These are phyloP conservation scores for Amoebophrya sp. DNA, from an alignment of 169 alveolate genomes.

Conservation along the genomic window DNA sequence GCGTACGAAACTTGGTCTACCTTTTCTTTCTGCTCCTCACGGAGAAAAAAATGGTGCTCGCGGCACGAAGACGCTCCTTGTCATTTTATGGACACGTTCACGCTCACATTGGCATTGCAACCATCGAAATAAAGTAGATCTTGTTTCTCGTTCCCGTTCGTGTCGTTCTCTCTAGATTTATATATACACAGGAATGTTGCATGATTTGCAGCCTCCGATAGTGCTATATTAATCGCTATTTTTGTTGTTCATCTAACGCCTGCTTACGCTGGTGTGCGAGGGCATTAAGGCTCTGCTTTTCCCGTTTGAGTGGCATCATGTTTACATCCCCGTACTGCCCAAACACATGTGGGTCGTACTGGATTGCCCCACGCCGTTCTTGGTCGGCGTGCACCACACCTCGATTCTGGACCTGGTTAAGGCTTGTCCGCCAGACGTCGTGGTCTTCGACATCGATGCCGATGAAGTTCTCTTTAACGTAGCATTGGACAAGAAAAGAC, in stretches of 20 bases:
- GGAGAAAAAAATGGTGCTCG: background rate
- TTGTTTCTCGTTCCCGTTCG: no score
- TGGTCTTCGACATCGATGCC: background rate
- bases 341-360: background rate
- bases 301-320: background rate
- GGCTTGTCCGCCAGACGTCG: background rate
- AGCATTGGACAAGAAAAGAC: background rate
- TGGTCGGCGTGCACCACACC: background rate
- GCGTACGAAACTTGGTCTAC: background rate
- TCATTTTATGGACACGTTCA: no score
- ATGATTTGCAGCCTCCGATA: no score
- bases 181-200: no score
- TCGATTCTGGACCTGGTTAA: background rate
- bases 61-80: background rate
- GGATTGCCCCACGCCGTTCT: background rate
- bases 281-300: background rate
- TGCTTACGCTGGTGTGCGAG: background rate
- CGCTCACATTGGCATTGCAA: no score
- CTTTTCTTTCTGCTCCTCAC: background rate
- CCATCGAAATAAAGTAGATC: no score
- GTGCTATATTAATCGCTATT: no score
- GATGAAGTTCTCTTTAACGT: background rate
- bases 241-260: no score
- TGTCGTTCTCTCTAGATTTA: no score
- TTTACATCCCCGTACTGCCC: background rate